These are phyloP conservation scores for Leccinum subgranulosum DNA, from an alignment of 768 basidiomycete species.

Conservation along the genomic window DNA sequence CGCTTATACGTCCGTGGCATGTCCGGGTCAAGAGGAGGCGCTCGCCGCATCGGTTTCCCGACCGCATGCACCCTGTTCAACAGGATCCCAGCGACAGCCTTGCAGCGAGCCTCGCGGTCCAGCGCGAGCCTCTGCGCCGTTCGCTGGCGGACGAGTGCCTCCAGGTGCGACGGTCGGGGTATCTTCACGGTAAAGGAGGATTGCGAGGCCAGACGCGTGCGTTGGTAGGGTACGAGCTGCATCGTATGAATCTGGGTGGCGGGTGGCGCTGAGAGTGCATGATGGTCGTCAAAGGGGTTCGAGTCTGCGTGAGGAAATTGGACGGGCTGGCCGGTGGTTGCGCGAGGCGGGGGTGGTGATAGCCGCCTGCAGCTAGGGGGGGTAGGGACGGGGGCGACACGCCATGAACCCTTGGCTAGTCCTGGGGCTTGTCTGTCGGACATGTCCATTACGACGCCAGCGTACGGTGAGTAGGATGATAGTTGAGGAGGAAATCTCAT, in stretches of 20 bases:
- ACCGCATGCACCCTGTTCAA: slow-evolving; percentile 50
- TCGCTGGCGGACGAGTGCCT: slow-evolving; percentile 28
- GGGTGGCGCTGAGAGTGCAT: slow-evolving; percentile 9
- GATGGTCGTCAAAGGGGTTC: slow-evolving; percentile 26
- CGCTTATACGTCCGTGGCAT: slow-evolving; percentile 44
- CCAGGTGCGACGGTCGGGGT: slow-evolving; percentile 21
- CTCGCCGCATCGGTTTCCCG: slow-evolving; percentile 51
- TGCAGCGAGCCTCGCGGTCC: slow-evolving; percentile 42
- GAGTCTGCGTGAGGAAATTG: slow-evolving; percentile 18
- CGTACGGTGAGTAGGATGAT: slow-evolving; percentile 19
- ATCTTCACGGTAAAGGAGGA: slow-evolving; percentile 27
- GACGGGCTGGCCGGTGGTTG: slow-evolving; percentile 15
- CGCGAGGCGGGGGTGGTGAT: slow-evolving; percentile 10
- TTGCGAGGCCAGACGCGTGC: slow-evolving; percentile 29
- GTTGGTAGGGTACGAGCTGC: slow-evolving; percentile 19
- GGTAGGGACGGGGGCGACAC: slow-evolving; percentile 15
- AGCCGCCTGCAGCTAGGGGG: slow-evolving; percentile 31
- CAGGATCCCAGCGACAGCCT: slow-evolving; percentile 57
- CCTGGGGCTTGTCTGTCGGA: slow-evolving; percentile 21
- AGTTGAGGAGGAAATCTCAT: slow-evolving; percentile 11
- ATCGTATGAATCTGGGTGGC: slow-evolving; percentile 1
- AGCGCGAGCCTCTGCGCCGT: slow-evolving; percentile 31
- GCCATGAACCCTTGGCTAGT: slow-evolving; percentile 27
- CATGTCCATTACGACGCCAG: slow-evolving; percentile 24
- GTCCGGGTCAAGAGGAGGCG: slow-evolving; percentile 28